A percentile compares a stretch with the other conserved stretches of the same genome.
These are phyloP conservation scores for Enterospora canceri DNA, from an alignment of 371 early-diverging fungal species.

Conservation along the genomic window DNA sequence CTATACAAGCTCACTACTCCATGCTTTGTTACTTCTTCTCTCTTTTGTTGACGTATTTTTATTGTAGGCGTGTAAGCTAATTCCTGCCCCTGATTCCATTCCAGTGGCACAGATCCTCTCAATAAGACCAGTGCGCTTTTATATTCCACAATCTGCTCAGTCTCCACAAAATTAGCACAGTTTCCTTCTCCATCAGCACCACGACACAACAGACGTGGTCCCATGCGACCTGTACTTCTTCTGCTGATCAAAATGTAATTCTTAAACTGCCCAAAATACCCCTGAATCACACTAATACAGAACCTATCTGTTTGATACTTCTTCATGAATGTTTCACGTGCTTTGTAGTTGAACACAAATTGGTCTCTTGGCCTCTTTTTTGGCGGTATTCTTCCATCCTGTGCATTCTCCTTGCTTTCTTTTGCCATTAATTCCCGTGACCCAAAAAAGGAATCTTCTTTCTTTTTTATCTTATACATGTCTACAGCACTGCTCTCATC, in stretches of 20 bases:
- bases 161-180: constrained; percentile 93
- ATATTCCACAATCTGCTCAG: constrained; percentile 61
- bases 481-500: constrained; percentile 27
- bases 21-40: neutral
- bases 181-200: constrained; percentile 87
- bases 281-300: constrained; percentile 44
- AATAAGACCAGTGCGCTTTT: constrained; percentile 65
- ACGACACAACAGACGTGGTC: constrained; percentile 80
- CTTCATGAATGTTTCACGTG: constrained; percentile 32
- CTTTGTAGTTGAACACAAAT: constrained; percentile 53
- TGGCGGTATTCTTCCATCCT: neutral
- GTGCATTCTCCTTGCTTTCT: neutral
- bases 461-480: constrained; percentile 5
- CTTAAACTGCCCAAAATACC: constrained; percentile 38
- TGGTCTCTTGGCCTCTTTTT: neutral
- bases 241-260: constrained; percentile 64
- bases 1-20: neutral
- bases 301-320: constrained; percentile 6
- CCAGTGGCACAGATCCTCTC: constrained; percentile 81
- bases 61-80: constrained; percentile 70
- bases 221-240: constrained; percentile 78
- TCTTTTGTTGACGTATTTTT: constrained; percentile 24
- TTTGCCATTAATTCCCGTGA: too few relatives aligned
- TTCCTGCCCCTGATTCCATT: constrained; percentile 78
- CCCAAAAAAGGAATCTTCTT: constrained; percentile 8